Percentiles rank a stretch among this genome's conserved stretches.
phyloP scores from a whole-genome alignment of 805 yeast genomes.

The Lipomyces anomalus region DNA sequence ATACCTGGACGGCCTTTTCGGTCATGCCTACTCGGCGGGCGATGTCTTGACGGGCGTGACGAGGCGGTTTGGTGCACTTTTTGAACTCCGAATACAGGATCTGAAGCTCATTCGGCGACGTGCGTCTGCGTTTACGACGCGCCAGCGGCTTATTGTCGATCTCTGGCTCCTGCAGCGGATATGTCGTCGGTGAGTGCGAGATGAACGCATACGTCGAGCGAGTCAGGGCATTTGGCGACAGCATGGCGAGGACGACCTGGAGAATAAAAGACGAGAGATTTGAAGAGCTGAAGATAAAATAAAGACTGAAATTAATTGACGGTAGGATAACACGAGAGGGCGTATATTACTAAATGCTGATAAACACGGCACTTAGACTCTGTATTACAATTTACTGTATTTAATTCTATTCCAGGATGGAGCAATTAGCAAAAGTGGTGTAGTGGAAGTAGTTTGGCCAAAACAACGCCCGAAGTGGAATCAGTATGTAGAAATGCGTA shows the following conservation, averaged over 20 bases:
- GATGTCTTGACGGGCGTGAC: constrained; percentile 65
- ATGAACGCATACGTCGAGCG: constrained; percentile 59
- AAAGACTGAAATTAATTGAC: no score
- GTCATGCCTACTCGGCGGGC: constrained; percentile 83
- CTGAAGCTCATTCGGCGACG: constrained; percentile 78
- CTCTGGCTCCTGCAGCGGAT: constrained; percentile 71
- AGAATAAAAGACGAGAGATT: background rate
- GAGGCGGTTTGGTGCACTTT: constrained; percentile 74
- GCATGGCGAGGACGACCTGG: no score
- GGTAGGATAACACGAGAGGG: no score
- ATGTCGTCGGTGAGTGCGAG: constrained; percentile 86
- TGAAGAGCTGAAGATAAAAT: background rate
- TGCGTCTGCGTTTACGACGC: constrained; percentile 90
- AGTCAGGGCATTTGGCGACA: constrained; percentile 4
- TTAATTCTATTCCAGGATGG: no score
- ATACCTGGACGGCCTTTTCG: constrained; percentile 85
- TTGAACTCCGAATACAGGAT: constrained; percentile 77
- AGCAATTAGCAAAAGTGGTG: no score
- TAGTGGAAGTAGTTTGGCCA: no score
- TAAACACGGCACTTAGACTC: no score
- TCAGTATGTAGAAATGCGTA: no score
- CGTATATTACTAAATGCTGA: no score
- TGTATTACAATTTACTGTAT: no score
- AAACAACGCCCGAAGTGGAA: no score
- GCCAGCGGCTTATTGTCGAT: constrained; percentile 91